A percentile compares a stretch with the other conserved stretches of the same genome.
Evolutionary conservation across 78 protist species (phyloP).

Genomic region (Monosiga brevicollis): DNA sequence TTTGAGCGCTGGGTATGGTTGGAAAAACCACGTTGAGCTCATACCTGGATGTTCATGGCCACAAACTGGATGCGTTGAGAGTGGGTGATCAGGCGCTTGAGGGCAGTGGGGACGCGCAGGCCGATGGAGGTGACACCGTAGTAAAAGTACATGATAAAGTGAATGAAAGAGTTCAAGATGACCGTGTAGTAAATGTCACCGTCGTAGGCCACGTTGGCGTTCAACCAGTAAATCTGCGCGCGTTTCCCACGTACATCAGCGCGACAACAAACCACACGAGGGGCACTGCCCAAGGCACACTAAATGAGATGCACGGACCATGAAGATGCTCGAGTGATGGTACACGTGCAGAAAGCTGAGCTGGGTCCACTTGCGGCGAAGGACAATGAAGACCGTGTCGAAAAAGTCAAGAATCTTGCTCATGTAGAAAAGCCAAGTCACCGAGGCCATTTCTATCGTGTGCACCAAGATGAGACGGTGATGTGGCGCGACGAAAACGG

Average conservation of each 20-base stretch:
- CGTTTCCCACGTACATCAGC: not conserved
- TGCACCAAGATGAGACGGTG: no score
- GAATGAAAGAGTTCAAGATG: conserved; percentile 14
- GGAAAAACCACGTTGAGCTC: no score
- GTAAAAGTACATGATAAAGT: conserved; percentile 39
- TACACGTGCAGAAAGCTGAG: conserved; percentile 39
- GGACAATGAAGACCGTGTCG: conserved; percentile 40
- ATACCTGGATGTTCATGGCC: no score
- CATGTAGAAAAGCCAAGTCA: conserved; percentile 15
- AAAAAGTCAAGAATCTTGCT: conserved; percentile 25
- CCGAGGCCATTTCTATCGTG: no score
- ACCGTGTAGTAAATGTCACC: conserved; percentile 1
- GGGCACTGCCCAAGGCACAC: conserved; percentile 1
- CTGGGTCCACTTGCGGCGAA: conserved; percentile 27
- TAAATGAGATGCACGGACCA: not conserved
- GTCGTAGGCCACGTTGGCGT: conserved; percentile 22
- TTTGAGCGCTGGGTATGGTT: no score
- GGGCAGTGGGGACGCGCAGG: not conserved
- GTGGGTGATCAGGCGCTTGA: conserved; percentile 9
- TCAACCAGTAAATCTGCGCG: not conserved
- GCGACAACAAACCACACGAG: not conserved
- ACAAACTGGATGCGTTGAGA: conserved; percentile 26
- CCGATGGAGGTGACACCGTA: conserved; percentile 19
- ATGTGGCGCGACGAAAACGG: no score
- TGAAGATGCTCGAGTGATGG: conserved; percentile 34